Percentiles rank a stretch among this genome's conserved stretches.
phyloP scores from a whole-genome alignment of 257 asterid genomes.

The Penstemon eatonii region DNA sequence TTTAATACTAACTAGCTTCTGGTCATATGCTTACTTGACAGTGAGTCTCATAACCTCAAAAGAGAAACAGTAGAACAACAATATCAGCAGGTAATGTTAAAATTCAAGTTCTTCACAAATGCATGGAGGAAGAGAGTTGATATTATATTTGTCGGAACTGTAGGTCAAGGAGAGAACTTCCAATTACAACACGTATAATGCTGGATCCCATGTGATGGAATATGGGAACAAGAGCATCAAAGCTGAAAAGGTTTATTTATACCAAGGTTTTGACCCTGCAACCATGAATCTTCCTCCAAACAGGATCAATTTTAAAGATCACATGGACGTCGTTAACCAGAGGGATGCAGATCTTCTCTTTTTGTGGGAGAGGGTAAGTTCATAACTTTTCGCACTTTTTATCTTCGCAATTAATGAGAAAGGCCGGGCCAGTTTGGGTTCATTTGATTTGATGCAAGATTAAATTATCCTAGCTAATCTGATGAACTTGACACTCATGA shows the following conservation, averaged over 20 bases:
- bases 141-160: constrained; percentile 9
- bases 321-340: constrained; percentile 67
- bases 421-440: neutral
- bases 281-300: constrained; percentile 64
- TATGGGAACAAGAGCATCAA: constrained; percentile 71
- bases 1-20: too few relatives aligned
- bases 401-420: neutral
- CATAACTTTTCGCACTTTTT: neutral
- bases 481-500: too few relatives aligned
- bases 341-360: constrained; percentile 79
- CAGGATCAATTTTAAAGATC: constrained; percentile 19
- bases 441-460: too few relatives aligned
- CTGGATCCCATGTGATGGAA: constrained; percentile 94
- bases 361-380: constrained; percentile 70
- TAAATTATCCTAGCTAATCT: too few relatives aligned
- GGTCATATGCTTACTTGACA: constrained; percentile 20
- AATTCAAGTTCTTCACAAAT: neutral
- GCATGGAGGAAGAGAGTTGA: neutral
- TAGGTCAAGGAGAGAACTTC: constrained; percentile 90
- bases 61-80: constrained; percentile 72
- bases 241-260: constrained; percentile 60
- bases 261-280: constrained; percentile 82
- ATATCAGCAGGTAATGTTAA: constrained; percentile 51
- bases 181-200: constrained; percentile 46
- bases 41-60: constrained; percentile 82